phyloP scores from a whole-genome alignment of 345 rosid genomes.

The Salix purpurea region DNA sequence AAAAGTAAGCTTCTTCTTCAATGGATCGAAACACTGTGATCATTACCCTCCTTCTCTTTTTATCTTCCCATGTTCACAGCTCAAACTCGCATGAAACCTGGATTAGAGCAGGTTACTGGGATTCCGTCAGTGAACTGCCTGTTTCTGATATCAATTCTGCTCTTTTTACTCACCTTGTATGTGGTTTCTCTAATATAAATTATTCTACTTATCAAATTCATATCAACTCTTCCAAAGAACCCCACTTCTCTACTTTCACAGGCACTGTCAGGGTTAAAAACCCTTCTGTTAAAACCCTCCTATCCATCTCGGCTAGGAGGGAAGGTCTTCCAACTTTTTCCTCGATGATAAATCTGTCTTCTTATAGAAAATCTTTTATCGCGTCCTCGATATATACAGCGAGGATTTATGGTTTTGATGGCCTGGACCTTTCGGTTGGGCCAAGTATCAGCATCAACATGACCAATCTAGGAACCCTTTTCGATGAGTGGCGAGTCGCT shows the following conservation, averaged over 20 bases:
- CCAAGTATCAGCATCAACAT: conserved; percentile 21
- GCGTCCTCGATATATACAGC: conserved; percentile 19
- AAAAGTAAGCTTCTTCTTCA: background rate
- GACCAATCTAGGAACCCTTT: conserved; percentile 10
- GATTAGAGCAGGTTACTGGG: conserved; percentile 34
- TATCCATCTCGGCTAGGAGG: conserved; percentile 31
- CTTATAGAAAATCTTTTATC: conserved; percentile 22
- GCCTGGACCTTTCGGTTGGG: conserved; percentile 28
- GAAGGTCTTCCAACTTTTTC: conserved; percentile 20
- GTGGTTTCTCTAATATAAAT: conserved; percentile 23
- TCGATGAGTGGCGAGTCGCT: conserved; percentile 29
- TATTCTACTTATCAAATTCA: conserved; percentile 23
- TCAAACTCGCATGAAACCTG: conserved; percentile 21
- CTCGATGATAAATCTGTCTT: conserved; percentile 12
- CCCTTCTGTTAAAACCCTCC: conserved; percentile 23
- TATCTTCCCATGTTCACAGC: background rate
- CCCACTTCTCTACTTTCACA: conserved; percentile 25
- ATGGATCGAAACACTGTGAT: background rate
- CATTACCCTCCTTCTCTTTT: background rate
- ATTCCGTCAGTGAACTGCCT: conserved; percentile 11
- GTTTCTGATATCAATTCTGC: conserved; percentile 22
- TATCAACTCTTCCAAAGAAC: background rate
- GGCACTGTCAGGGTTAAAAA: conserved; percentile 22
- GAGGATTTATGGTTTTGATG: conserved; percentile 25
- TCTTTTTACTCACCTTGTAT: conserved; percentile 33